These are phyloP conservation scores for Cladophialophora immunda DNA, from an alignment of 2,329 filamentous ascomycete species.

Conservation along the genomic window DNA sequence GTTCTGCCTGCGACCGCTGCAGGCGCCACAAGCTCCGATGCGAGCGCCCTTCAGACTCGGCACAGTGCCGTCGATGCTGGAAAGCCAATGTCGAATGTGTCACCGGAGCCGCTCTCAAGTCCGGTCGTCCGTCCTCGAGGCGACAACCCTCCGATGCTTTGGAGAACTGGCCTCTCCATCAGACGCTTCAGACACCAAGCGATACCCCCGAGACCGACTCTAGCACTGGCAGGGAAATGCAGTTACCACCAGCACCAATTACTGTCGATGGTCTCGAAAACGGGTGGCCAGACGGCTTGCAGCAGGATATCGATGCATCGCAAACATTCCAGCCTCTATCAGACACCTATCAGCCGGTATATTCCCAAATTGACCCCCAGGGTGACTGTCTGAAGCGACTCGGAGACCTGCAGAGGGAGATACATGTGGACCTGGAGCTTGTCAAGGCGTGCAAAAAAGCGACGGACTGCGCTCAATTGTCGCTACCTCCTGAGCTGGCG, in stretches of 20 bases:
- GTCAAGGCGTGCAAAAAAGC: conserved; percentile 24
- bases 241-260: neutral
- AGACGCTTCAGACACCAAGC: neutral
- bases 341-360: neutral
- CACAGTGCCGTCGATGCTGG: conserved; percentile 8
- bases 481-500: conserved; percentile 5
- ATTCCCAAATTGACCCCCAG: neutral
- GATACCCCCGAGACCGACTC: neutral
- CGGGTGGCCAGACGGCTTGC: neutral
- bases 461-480: conserved; percentile 12
- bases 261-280: neutral
- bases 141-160: neutral
- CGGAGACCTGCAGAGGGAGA: conserved; percentile 18
- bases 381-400: conserved; percentile 14
- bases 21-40: conserved; percentile 9
- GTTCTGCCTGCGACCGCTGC: conserved; percentile 10
- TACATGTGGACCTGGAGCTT: conserved; percentile 18
- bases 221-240: neutral
- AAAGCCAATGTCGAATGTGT: conserved; percentile 10
- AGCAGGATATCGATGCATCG: neutral
- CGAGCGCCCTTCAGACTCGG: conserved; percentile 11
- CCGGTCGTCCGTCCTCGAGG: conserved; percentile 1
- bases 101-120: conserved; percentile 9
- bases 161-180: neutral
- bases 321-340: neutral